A percentile compares a stretch with the other conserved stretches of the same genome.
Conservation (phyloP, 192 early-diverging fungal genomes). For the Coemansia sp. region DNA sequence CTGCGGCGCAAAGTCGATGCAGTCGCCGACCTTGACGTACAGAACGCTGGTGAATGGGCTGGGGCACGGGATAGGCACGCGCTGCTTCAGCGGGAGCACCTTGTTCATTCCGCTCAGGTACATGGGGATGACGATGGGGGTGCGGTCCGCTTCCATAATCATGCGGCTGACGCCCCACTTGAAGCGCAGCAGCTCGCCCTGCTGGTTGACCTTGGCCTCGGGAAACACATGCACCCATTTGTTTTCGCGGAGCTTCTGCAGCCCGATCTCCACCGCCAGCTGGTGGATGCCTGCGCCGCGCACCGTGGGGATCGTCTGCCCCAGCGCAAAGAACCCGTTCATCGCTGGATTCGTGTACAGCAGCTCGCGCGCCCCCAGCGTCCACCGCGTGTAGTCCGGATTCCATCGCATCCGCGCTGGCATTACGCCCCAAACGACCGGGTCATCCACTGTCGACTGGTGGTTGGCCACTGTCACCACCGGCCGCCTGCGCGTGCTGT, state of each 20-base stretch:
- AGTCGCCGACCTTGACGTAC: constrained; percentile 69
- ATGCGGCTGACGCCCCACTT: constrained; percentile 88
- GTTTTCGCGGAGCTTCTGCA: constrained; percentile 65
- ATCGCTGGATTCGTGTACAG: constrained; percentile 67
- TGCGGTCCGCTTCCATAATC: constrained; percentile 74
- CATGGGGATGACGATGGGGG: constrained; percentile 71
- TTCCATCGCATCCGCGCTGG: constrained; percentile 57
- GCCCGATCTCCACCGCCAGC: constrained; percentile 75
- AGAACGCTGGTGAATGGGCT: constrained; percentile 58
- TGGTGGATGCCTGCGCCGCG: constrained; percentile 86
- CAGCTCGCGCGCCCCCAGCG: constrained; percentile 84
- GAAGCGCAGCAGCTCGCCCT: constrained; percentile 51
- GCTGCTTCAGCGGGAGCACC: constrained; percentile 59
- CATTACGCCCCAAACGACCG: constrained; percentile 72
- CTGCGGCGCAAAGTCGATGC: constrained; percentile 66
- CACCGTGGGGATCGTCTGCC: constrained; percentile 80
- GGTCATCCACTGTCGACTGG: constrained; percentile 72
- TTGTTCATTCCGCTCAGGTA: constrained; percentile 68
- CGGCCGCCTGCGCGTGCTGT: constrained; percentile 54
- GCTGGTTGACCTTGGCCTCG: constrained; percentile 74
- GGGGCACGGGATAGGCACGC: constrained; percentile 34
- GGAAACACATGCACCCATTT: constrained; percentile 91
- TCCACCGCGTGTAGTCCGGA: constrained; percentile 69
- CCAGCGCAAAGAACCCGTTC: constrained; percentile 69
- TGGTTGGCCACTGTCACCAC: constrained; percentile 80